Evolutionary conservation across 345 rosid species (phyloP), one percentile per base, ranked within the genome.

Genomic region (Microthlaspi erraticum): DNA sequence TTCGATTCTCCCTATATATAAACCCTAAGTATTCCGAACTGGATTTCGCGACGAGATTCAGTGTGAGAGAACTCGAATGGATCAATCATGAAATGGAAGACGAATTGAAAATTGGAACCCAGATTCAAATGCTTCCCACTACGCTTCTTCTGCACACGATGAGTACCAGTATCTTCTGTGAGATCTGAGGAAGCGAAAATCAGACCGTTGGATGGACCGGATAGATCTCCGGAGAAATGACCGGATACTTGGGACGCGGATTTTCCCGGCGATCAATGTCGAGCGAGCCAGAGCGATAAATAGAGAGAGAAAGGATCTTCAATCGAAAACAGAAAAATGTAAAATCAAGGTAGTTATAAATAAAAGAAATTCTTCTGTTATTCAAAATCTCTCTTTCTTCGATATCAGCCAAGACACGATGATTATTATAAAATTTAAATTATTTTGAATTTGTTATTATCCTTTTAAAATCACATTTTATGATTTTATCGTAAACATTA

Each of bases 101-200:
- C 3, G 60, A 49, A 70, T 62, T 8, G 56, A 64, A 64, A 50
- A 52, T 31, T 49, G 12, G 44, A 46, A 59, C 29, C 7, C 59
- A 60, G 75, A 52, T 71, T 71, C 69, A 61, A 71, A 51, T 41
- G 34, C 37, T 41, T 62, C 18, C 18, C 20, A 52, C 60, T 52
- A 42, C 33, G 63, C 32, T 43, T 63, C 31, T 53, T 52, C 12
- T n/a, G 29, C 1, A 19, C 31, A 51, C 31, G 31, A 42, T 8
- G 6, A 19, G 53, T 61, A 61, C 29, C 32, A 44, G 32, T 38
- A 52, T 50, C 29, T 44, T 37, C 42, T 45, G 41, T 26, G 32
- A 72, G 77, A 73, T 73, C 71, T 73, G 71, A 64, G 36, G 20
- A 45, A 29, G 16, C 20, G 53, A 33, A 20, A 34, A 74, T 19